Base-by-base conservation (phyloP, 345 rosid genomes). In the Citrus medica region DNA sequence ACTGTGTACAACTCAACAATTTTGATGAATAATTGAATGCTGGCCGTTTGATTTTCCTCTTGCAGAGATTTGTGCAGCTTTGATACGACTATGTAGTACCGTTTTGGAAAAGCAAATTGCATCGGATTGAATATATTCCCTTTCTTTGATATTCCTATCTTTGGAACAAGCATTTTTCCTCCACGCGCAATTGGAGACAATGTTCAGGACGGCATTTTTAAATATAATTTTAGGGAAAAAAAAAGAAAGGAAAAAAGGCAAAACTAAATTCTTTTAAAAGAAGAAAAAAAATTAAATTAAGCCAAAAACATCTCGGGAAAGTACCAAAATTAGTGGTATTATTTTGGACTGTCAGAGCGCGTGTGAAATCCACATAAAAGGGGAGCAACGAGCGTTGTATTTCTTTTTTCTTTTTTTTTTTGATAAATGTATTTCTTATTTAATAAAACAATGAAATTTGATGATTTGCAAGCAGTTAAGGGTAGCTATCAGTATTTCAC, bases 401-500 rank as follows among this genome's bases (percentile, higher is more conserved):
- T 66, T 37, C 35, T 25, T 73, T 27, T 1, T 27, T 28, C 27
- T 25, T 28, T 27, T 28, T 28, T 28, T 28, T 28, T 28, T 28
- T 1, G 28, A 28, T 28, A 28, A 28, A 28, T 3, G 14, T 13
- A 33, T 66, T 67, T 38, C 35, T 27, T 73, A 59, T 75, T 22
- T 12, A 28, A 32, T 32, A 19, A 71, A 32, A 51, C 21, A 63
- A 62, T 19, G 32, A 56, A 67, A 5, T 33, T 58, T 67, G 51
- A 55, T 72, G 78, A 79, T 60, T 42, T 42, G 61, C n/a, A 14
- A 40, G 33, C 59, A 6, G 81, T 80, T 83, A 80, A 1, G 51
- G 77, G 74, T 75, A 69, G 79, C 79, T 58, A 21, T 83, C 83
- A 80, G 19, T 13, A 46, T 46, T 46, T 46, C 51, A 46, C 51